Conservation (phyloP, 768 basidiomycete species). For the Lactarius quietus region DNA sequence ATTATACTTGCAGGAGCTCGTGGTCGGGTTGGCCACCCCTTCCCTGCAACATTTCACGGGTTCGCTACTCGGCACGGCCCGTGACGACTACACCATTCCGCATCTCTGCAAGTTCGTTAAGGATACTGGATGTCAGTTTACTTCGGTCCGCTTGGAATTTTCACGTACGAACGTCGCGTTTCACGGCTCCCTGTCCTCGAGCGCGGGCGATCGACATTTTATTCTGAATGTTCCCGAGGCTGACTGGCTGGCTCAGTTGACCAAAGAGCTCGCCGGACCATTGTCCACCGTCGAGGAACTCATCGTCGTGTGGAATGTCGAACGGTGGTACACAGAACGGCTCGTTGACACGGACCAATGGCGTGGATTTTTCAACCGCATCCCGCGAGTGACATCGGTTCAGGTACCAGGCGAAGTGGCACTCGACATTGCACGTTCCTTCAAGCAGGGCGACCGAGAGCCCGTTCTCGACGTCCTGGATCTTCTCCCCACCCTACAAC, state of each 20-base stretch:
- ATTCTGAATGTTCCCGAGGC: background rate
- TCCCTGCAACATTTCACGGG: background rate
- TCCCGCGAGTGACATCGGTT: background rate
- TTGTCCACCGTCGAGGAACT: background rate
- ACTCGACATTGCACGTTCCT: background rate
- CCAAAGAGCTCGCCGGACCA: background rate
- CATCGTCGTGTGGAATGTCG: background rate
- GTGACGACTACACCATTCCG: background rate
- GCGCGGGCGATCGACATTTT: background rate
- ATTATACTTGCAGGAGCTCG: background rate
- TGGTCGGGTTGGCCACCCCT: background rate
- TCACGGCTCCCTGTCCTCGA: no score
- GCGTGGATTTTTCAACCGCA: background rate
- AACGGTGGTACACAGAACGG: background rate
- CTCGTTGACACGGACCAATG: background rate
- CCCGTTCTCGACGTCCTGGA: background rate
- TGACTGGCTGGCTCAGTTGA: background rate
- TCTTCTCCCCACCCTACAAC: background rate
- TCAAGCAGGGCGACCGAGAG: background rate
- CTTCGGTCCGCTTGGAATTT: background rate
- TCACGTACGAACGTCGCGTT: fast-evolving
- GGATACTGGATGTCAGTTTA: background rate
- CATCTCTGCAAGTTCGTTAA: background rate
- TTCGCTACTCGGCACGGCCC: fast-evolving
- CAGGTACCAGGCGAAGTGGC: background rate